Conservation (phyloP, 2,329 filamentous ascomycete genomes). For the Ceratocystis cubensis region DNA sequence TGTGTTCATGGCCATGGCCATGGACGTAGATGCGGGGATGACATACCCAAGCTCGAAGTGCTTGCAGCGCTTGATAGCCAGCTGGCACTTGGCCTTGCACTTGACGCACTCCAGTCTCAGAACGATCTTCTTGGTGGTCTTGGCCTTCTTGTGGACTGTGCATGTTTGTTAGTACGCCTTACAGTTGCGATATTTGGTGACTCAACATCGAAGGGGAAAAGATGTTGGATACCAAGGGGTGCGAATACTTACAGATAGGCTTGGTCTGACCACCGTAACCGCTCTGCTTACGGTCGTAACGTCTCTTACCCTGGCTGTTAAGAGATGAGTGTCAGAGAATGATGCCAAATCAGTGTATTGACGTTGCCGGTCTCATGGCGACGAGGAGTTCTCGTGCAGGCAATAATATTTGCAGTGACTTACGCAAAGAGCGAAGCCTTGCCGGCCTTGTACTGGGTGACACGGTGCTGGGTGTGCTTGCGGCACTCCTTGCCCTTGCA, state of each 20-base stretch:
- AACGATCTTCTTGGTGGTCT: constrained; percentile 99
- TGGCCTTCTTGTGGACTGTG: constrained; percentile 94
- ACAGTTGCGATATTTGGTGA: not conserved
- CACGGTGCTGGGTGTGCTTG: constrained; percentile 84
- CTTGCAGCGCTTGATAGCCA: constrained; percentile 99
- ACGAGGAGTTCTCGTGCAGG: too few relatives aligned
- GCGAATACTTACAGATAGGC: constrained; percentile 54
- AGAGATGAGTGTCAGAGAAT: constrained; percentile 10
- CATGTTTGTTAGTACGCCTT: constrained; percentile 4
- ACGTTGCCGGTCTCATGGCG: not conserved
- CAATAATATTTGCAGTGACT: constrained; percentile 9
- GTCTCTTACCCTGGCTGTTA: constrained; percentile 79
- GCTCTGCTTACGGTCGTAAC: constrained; percentile 98
- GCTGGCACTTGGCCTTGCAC: constrained; percentile 98
- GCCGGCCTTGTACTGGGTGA: constrained; percentile 94
- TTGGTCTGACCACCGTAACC: constrained; percentile 99
- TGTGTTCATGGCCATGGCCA: not conserved
- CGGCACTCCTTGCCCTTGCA: constrained; percentile 94
- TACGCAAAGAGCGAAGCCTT: constrained; percentile 83
- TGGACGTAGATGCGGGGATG: constrained; percentile 9
- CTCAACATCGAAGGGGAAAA: not conserved
- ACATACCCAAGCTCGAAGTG: constrained; percentile 99
- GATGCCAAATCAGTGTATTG: not conserved
- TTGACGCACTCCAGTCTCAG: constrained; percentile 92
- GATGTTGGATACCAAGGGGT: not conserved